phyloP scores from a whole-genome alignment of 2,329 filamentous ascomycete genomes.

The Neospermospora avenae region DNA sequence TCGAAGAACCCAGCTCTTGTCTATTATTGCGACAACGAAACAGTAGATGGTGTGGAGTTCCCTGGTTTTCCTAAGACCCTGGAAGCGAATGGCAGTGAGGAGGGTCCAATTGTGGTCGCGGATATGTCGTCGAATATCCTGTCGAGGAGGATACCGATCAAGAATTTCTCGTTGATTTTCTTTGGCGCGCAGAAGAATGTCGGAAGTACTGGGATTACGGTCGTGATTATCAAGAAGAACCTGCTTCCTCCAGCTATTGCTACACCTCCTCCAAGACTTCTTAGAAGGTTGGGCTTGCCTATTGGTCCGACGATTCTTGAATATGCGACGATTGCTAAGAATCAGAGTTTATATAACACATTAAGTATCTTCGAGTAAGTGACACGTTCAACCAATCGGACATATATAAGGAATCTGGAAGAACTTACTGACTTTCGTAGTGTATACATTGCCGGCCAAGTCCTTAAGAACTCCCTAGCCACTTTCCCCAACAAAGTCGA shows the following conservation, averaged over 20 bases:
- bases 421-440: constrained; percentile 40
- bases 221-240: constrained; percentile 78
- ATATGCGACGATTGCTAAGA: constrained; percentile 83
- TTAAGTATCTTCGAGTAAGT: constrained; percentile 80
- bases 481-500: constrained; percentile 66
- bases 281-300: constrained; percentile 73
- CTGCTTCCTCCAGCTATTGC: constrained; percentile 66
- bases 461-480: constrained; percentile 71
- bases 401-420: not conserved
- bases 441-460: constrained; percentile 85
- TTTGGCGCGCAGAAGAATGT: constrained; percentile 96
- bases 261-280: constrained; percentile 64
- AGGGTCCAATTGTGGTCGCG: constrained; percentile 74
- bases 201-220: constrained; percentile 79
- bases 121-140: constrained; percentile 97
- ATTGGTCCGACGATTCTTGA: constrained; percentile 76
- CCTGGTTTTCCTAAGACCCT: constrained; percentile 66
- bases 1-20: constrained; percentile 68
- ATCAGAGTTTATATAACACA: constrained; percentile 95
- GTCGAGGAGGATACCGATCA: constrained; percentile 70
- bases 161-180: constrained; percentile 81
- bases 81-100: constrained; percentile 53
- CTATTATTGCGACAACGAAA: constrained; percentile 90
- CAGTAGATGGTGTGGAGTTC: constrained; percentile 90
- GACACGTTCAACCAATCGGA: too few species aligned